These are phyloP conservation scores for Macadamia integrifolia DNA, from an alignment of 164 flowering plant species.

Conservation along the genomic window DNA sequence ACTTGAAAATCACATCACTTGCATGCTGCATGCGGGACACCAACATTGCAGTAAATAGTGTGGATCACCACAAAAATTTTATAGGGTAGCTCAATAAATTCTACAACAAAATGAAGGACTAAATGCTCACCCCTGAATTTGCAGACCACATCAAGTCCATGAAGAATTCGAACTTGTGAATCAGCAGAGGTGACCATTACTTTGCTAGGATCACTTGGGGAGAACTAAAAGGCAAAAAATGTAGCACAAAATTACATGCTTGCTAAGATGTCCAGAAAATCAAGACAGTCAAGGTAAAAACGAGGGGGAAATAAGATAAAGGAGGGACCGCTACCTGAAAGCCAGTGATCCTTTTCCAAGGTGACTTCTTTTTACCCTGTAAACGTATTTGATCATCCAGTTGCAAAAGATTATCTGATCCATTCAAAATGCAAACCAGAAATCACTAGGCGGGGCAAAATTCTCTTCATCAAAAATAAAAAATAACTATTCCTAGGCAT, in stretches of 20 bases:
- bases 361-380: no score
- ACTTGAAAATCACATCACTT: not conserved
- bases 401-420: conserved; percentile 39
- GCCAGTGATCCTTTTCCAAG: no score
- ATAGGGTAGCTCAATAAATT: not conserved
- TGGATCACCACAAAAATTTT: not conserved
- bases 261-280: no score
- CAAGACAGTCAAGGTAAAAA: no score
- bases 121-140: conserved; percentile 41
- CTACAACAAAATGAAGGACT: not conserved
- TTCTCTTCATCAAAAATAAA: not conserved
- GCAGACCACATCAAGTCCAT: conserved; percentile 33
- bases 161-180: conserved; percentile 37
- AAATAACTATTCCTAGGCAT: not conserved
- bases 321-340: no score
- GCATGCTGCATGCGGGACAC: no score
- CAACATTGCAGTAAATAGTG: not conserved
- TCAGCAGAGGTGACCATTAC: conserved; percentile 56
- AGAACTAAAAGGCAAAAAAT: no score
- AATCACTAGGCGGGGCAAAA: not conserved
- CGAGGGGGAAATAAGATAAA: no score
- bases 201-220: conserved; percentile 28
- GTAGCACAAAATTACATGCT: no score
- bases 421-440: conserved; percentile 10
- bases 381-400: no score